These are phyloP conservation scores for Mucor sp. DNA, from an alignment of 371 early-diverging fungal genomes.

Conservation along the genomic window DNA sequence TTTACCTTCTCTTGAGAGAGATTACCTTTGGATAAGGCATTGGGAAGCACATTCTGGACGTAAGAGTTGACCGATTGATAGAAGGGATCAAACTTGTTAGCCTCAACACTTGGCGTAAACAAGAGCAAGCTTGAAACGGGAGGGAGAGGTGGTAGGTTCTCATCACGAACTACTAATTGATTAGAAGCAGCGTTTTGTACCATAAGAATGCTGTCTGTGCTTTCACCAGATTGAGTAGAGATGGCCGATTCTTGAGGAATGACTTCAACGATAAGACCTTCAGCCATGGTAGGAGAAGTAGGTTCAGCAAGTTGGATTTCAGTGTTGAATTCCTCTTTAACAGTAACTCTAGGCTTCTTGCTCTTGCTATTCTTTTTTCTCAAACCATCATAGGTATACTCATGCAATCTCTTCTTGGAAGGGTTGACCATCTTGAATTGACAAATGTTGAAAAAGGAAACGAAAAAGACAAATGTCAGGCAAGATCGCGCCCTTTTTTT, in stretches of 20 bases:
- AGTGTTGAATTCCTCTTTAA: neutral
- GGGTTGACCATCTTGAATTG: neutral
- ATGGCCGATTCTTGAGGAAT: no score
- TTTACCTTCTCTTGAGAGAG: neutral
- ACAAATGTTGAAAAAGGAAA: neutral
- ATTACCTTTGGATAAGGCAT: neutral
- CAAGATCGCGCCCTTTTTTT: neutral
- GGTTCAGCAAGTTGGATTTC: neutral
- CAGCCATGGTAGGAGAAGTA: neutral
- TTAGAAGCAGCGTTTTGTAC: neutral
- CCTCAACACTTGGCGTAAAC: neutral
- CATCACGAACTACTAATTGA: neutral
- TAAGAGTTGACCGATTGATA: neutral
- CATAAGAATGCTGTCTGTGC: no score
- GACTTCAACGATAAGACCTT: no score
- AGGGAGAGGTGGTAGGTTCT: neutral
- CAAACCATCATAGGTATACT: neutral
- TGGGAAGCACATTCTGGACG: neutral
- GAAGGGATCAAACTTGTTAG: neutral
- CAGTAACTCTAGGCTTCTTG: neutral
- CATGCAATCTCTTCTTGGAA: neutral
- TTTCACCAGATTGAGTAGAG: no score
- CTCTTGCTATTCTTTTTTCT: neutral
- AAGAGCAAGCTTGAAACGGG: slow-evolving; percentile 1
- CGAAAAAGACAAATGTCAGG: neutral